Conservation (phyloP, 257 asterid species). For the Ilex aquifolium region DNA sequence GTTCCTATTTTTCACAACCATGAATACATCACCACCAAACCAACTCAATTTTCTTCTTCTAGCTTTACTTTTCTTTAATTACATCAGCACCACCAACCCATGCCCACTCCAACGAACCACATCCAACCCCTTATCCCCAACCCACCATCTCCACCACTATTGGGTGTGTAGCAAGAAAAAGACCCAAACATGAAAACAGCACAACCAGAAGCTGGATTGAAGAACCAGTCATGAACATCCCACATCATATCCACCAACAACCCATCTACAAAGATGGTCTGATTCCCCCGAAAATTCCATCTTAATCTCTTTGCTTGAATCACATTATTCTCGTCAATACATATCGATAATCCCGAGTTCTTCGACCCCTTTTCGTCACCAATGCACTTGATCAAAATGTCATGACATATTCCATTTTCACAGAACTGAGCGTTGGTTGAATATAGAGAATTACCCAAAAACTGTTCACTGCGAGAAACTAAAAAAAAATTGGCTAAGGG, state of each 20-base stretch:
- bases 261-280: conserved; percentile 68
- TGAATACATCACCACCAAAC: too few relatives aligned
- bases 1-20: too few relatives aligned
- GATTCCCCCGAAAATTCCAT: conserved; percentile 92
- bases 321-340: conserved; percentile 58
- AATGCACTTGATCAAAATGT: conserved; percentile 37
- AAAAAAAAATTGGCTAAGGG: conserved; percentile 22
- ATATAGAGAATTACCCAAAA: conserved; percentile 38
- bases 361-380: conserved; percentile 28
- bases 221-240: conserved; percentile 80
- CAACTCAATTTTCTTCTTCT: too few relatives aligned
- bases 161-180: too few relatives aligned
- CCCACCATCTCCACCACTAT: too few relatives aligned
- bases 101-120: too few relatives aligned
- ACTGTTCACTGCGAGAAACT: conserved; percentile 43
- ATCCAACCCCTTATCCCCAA: too few relatives aligned
- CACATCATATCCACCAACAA: conserved; percentile 79
- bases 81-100: too few relatives aligned
- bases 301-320: conserved; percentile 57
- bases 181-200: conserved; percentile 71
- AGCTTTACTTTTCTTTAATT: too few relatives aligned
- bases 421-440: conserved; percentile 54
- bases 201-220: conserved; percentile 26
- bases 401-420: conserved; percentile 50
- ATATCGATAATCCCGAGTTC: conserved; percentile 31